Percentiles rank a stretch among this genome's conserved stretches.
Evolutionary conservation across 1,284 basidiomycete genomes (phyloP).

Genomic region (Lentinus polychrous): DNA sequence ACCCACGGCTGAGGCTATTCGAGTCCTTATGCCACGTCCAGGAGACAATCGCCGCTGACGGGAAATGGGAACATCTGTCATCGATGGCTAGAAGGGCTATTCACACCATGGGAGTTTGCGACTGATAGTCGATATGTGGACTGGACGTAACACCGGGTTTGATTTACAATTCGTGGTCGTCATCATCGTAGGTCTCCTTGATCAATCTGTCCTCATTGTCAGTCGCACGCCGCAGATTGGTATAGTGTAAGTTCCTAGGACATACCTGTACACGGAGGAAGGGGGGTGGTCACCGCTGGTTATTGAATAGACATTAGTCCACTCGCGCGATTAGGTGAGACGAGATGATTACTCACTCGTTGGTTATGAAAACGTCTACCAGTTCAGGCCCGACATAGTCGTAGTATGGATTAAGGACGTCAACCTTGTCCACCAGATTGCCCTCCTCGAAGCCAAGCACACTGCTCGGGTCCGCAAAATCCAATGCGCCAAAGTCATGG

Average conservation of each 20-base stretch:
- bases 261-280: conserved; percentile 80
- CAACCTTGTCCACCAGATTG: conserved; percentile 73
- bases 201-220: conserved; percentile 47
- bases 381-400: conserved; percentile 93
- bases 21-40: no score
- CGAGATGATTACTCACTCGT: conserved; percentile 64
- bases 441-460: conserved; percentile 82
- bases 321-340: conserved; percentile 1
- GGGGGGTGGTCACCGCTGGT: conserved; percentile 86
- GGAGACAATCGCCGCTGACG: no score
- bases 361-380: conserved; percentile 93
- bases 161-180: conserved; percentile 67
- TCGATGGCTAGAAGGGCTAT: no score
- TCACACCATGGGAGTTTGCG: no score
- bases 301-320: neutral
- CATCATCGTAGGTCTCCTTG: conserved; percentile 90
- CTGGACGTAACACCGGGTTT: no score
- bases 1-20: no score
- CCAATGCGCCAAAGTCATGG: conserved; percentile 80
- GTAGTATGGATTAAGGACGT: conserved; percentile 88
- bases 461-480: conserved; percentile 81
- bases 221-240: conserved; percentile 8
- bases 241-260: conserved; percentile 4
- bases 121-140: no score
- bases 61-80: no score